A percentile compares a stretch with the other conserved stretches of the same genome.
phyloP scores from a whole-genome alignment of 345 rosid species.

The Populus davidiana region DNA sequence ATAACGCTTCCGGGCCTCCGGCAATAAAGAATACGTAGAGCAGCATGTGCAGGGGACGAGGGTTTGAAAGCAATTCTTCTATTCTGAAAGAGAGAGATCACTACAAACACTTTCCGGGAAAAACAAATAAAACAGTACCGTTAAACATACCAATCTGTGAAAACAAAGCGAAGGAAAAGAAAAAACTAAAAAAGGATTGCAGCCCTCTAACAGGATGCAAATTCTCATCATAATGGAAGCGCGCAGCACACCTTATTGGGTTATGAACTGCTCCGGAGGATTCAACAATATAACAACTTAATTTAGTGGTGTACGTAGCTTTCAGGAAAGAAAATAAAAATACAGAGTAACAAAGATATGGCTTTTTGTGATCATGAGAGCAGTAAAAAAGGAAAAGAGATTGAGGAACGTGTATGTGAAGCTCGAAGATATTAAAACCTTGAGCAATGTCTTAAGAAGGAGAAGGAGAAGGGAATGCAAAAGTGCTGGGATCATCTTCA shows the following conservation, averaged over 20 bases:
- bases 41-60: constrained; percentile 28
- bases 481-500: constrained; percentile 69
- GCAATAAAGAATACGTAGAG: too few species aligned
- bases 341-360: background rate
- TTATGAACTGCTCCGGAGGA: constrained; percentile 10
- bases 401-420: background rate
- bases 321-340: background rate
- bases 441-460: background rate
- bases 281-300: background rate
- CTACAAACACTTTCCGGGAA: too few species aligned
- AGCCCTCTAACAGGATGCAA: constrained; percentile 4
- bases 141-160: background rate
- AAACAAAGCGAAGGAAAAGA: background rate
- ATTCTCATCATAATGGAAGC: constrained; percentile 3
- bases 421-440: background rate
- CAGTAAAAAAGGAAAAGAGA: background rate
- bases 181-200: background rate
- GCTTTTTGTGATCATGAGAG: background rate
- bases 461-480: constrained; percentile 31
- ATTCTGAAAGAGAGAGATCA: too few species aligned
- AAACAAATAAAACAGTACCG: background rate
- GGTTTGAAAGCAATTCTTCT: constrained; percentile 28
- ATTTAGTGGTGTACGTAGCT: background rate
- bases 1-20: too few species aligned
- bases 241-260: constrained; percentile 7